A percentile compares a stretch with the other conserved stretches of the same genome.
phyloP scores from a whole-genome alignment of 768 basidiomycete genomes.

The Xerocomellus chrysenteron region DNA sequence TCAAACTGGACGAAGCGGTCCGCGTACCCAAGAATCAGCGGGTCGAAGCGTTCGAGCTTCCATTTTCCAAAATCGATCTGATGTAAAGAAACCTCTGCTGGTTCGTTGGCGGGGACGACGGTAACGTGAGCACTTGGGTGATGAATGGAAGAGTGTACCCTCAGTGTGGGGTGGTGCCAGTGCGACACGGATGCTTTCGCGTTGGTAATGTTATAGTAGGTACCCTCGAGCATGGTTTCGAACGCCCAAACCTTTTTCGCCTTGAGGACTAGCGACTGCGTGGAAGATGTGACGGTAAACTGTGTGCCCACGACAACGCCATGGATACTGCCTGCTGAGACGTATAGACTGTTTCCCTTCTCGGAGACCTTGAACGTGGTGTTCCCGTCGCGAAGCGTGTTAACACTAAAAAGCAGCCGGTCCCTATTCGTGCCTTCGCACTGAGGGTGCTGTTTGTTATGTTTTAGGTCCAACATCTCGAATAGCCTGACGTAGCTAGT shows the following conservation, averaged over 20 bases:
- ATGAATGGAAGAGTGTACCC: constrained; percentile 1
- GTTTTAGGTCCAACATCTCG: constrained; percentile 11
- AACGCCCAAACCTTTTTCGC: constrained; percentile 16
- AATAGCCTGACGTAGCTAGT: constrained; percentile 15
- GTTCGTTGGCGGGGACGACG: constrained; percentile 7
- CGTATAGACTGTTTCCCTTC: neutral
- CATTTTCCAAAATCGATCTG: constrained; percentile 1
- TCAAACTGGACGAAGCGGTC: neutral
- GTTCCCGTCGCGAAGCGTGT: constrained; percentile 9
- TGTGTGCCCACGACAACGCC: constrained; percentile 15
- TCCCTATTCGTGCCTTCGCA: constrained; percentile 19
- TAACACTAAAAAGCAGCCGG: constrained; percentile 20
- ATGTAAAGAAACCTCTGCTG: constrained; percentile 7
- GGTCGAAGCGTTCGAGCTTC: constrained; percentile 18
- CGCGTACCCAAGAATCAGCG: constrained; percentile 9
- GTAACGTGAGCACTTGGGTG: constrained; percentile 1
- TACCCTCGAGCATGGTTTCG: constrained; percentile 12
- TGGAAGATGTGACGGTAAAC: constrained; percentile 7
- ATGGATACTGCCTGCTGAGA: constrained; percentile 21
- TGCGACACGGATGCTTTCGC: constrained; percentile 10
- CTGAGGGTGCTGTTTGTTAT: constrained; percentile 13
- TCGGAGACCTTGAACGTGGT: constrained; percentile 17
- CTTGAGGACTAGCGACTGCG: constrained; percentile 5
- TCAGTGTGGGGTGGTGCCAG: constrained; percentile 13
- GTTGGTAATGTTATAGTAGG: neutral